A percentile compares a stretch with the other conserved stretches of the same genome.
Evolutionary conservation across 2,329 filamentous ascomycete genomes (phyloP).

Genomic region (Aspergillus floridensis): DNA sequence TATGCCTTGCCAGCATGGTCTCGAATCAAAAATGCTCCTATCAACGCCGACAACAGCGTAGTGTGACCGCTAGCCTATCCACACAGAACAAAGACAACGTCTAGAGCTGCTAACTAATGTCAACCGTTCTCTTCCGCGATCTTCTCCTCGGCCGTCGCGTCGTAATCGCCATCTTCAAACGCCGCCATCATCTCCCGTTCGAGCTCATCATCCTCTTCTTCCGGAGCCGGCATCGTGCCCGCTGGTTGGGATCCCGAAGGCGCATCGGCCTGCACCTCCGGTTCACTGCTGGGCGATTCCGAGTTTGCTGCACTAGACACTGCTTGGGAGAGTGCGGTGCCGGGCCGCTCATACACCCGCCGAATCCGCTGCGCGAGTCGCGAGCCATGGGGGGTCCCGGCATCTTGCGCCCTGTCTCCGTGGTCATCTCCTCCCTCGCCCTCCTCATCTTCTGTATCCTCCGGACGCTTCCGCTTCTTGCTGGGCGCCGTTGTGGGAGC

Average conservation of each 20-base stretch:
- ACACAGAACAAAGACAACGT: background rate
- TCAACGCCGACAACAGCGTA: background rate
- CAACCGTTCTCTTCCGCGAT: constrained; percentile 34
- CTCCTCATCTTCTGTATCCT: constrained; percentile 18
- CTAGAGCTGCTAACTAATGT: background rate
- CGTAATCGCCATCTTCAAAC: constrained; percentile 48
- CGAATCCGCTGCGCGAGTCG: constrained; percentile 42
- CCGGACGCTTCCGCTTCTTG: constrained; percentile 39
- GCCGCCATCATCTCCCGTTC: constrained; percentile 60
- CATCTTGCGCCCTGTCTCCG: constrained; percentile 36
- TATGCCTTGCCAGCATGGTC: background rate
- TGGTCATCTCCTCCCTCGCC: constrained; percentile 22
- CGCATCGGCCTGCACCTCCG: constrained; percentile 28
- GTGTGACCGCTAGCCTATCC: background rate
- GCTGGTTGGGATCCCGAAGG: constrained; percentile 29
- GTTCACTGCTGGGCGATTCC: constrained; percentile 19
- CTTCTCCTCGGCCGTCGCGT: constrained; percentile 36
- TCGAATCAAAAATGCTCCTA: background rate
- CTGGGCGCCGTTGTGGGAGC: constrained; percentile 15
- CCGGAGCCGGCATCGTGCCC: constrained; percentile 26
- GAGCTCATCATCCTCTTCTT: constrained; percentile 48
- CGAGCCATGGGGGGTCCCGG: constrained; percentile 31
- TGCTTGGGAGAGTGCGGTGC: constrained; percentile 35
- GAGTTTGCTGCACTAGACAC: constrained; percentile 31
- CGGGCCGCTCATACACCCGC: constrained; percentile 40